Evolutionary conservation across 768 basidiomycete species (phyloP).

Genomic region (Lactarius indigo): DNA sequence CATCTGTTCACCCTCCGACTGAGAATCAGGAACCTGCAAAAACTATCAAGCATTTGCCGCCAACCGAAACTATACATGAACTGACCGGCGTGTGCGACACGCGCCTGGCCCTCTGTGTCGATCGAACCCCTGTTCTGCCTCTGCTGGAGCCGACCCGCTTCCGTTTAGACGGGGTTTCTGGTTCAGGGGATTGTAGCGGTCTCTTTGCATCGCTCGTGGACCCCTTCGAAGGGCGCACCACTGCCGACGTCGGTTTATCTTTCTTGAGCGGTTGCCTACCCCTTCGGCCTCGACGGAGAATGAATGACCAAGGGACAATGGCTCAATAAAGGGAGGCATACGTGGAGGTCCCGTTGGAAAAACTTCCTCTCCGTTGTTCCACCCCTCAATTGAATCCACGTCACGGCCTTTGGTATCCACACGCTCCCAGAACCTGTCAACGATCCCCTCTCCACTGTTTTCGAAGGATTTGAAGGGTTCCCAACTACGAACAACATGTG

Average conservation of each 20-base stretch:
- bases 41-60: not conserved
- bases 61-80: not conserved
- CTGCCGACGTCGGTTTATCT: not conserved
- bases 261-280: not conserved
- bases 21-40: conserved; percentile 20
- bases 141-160: conserved; percentile 13
- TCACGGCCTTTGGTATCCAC: conserved; percentile 20
- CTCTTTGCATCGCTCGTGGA: conserved; percentile 10
- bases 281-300: conserved; percentile 10
- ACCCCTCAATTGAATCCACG: conserved; percentile 14
- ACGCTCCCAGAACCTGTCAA: conserved; percentile 24
- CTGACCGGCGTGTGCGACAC: conserved; percentile 11
- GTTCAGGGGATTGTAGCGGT: not conserved
- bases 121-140: not conserved
- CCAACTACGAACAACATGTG: conserved; percentile 17
- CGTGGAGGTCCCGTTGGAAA: conserved; percentile 21
- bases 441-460: conserved; percentile 14
- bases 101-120: not conserved
- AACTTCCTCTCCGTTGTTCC: conserved; percentile 24
- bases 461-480: conserved; percentile 25
- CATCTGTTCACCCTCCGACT: conserved; percentile 6
- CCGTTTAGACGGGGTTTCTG: conserved; percentile 7
- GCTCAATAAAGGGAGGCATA: not conserved
- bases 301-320: not conserved
- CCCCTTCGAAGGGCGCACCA: not conserved